These are phyloP conservation scores for Endogone sp. DNA, from an alignment of 192 early-diverging fungal species.

Conservation along the genomic window DNA sequence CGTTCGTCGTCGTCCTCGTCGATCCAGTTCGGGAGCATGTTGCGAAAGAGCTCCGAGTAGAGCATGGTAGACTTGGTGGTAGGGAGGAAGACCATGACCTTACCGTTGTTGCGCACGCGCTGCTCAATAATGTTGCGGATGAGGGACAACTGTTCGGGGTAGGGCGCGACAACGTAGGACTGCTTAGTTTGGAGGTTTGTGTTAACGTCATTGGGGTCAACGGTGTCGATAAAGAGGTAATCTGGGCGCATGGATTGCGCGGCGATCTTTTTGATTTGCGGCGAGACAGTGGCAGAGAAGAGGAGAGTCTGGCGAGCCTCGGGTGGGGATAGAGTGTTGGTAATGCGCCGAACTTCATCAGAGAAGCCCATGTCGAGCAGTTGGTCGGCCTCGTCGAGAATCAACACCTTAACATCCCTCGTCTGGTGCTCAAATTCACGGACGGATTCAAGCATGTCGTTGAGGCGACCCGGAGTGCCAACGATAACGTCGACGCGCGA, in stretches of 20 bases:
- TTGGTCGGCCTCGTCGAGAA: conserved; percentile 95
- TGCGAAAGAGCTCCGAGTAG: conserved; percentile 58
- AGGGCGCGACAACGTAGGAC: conserved; percentile 63
- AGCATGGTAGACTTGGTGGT: conserved; percentile 70
- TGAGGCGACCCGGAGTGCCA: conserved; percentile 92
- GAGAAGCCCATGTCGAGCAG: conserved; percentile 95
- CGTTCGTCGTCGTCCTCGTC: not conserved
- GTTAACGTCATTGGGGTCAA: conserved; percentile 79
- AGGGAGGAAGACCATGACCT: conserved; percentile 88
- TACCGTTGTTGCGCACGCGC: conserved; percentile 58
- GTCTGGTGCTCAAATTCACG: conserved; percentile 40
- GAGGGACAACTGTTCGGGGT: conserved; percentile 53
- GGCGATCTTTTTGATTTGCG: conserved; percentile 66
- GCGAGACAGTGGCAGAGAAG: conserved; percentile 89
- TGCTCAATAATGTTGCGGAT: conserved; percentile 64
- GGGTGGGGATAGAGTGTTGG: conserved; percentile 45
- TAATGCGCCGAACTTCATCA: conserved; percentile 73
- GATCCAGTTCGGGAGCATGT: conserved; percentile 17
- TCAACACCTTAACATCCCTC: conserved; percentile 50
- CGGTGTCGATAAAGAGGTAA: conserved; percentile 75
- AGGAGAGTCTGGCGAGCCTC: conserved; percentile 81
- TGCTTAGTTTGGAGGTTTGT: conserved; percentile 82
- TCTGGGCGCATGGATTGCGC: conserved; percentile 54
- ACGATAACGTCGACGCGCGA: conserved; percentile 81
- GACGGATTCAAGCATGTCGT: conserved; percentile 62